Conservation (phyloP, 768 basidiomycete species). For the Suillus placidus region DNA sequence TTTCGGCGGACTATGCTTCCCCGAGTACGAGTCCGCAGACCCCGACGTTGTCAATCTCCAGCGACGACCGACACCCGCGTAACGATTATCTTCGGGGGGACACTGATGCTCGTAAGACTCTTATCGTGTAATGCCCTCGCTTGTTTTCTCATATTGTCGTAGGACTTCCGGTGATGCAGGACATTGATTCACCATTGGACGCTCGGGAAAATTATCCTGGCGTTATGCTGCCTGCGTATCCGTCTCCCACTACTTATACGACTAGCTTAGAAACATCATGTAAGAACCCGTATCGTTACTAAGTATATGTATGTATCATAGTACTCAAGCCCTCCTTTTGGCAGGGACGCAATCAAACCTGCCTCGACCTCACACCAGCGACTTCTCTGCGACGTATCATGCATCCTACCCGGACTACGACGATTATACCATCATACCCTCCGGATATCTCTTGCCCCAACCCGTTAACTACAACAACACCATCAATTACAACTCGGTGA, state of each 20-base stretch:
- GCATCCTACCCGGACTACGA: slow-evolving; percentile 19
- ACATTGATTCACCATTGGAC: slow-evolving; percentile 35
- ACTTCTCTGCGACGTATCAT: slow-evolving; percentile 28
- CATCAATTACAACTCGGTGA: slow-evolving; percentile 14
- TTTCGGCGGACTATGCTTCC: slow-evolving; percentile 46
- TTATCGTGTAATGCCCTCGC: not conserved
- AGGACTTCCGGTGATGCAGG: slow-evolving; percentile 36
- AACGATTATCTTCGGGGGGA: slow-evolving; percentile 20
- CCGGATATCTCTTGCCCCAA: slow-evolving; percentile 20
- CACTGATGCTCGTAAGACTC: slow-evolving; percentile 30
- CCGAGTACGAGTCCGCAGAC: slow-evolving; percentile 47
- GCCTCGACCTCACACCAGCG: slow-evolving; percentile 33
- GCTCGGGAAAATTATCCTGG: slow-evolving; percentile 30
- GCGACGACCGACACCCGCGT: slow-evolving; percentile 39
- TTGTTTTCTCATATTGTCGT: slow-evolving; percentile 6
- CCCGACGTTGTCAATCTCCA: slow-evolving; percentile 49
- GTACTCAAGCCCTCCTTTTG: slow-evolving; percentile 64
- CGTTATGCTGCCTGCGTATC: slow-evolving; percentile 34
- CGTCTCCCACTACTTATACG: slow-evolving; percentile 39
- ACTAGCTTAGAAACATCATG: slow-evolving; percentile 65
- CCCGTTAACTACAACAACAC: slow-evolving; percentile 9
- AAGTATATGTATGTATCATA: slow-evolving; percentile 66
- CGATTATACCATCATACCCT: slow-evolving; percentile 22
- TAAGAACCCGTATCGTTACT: slow-evolving; percentile 76
- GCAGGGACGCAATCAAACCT: slow-evolving; percentile 44